phyloP scores from a whole-genome alignment of 2,329 filamentous ascomycete species.

The Phaeosphaeriaceae sp. region DNA sequence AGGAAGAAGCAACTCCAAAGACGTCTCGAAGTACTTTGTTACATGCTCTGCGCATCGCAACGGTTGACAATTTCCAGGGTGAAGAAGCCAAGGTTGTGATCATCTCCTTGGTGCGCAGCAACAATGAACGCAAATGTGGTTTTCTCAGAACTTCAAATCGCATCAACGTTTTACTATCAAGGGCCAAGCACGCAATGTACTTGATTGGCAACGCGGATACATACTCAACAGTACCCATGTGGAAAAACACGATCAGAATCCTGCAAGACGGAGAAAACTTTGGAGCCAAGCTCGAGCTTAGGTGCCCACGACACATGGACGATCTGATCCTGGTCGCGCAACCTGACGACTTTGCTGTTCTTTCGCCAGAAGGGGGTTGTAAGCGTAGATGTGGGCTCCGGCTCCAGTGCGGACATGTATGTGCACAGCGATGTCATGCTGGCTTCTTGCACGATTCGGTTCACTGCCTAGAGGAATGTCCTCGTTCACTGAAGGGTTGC shows the following conservation, averaged over 20 bases:
- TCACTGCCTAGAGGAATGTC: conserved; percentile 33
- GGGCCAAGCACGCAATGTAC: conserved; percentile 73
- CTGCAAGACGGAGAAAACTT: conserved; percentile 43
- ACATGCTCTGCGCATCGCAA: conserved; percentile 57
- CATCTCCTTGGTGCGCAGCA: conserved; percentile 74
- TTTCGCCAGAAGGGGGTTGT: conserved; percentile 44
- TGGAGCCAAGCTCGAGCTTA: conserved; percentile 22
- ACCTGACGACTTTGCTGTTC: conserved; percentile 36
- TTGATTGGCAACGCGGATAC: conserved; percentile 71
- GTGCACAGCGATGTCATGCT: conserved; percentile 39
- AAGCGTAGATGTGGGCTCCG: conserved; percentile 22
- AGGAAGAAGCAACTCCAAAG: conserved; percentile 22
- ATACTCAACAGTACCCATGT: conserved; percentile 65
- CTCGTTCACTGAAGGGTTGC: conserved; percentile 30
- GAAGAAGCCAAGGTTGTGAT: conserved; percentile 76
- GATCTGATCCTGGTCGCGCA: conserved; percentile 28
- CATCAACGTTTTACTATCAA: conserved; percentile 71
- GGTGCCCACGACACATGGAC: conserved; percentile 37
- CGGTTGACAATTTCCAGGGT: conserved; percentile 78
- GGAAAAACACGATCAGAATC: conserved; percentile 63
- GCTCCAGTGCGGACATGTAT: conserved; percentile 40
- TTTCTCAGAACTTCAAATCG: conserved; percentile 72
- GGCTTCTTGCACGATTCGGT: conserved; percentile 35
- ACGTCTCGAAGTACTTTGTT: neutral
- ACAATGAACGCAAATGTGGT: conserved; percentile 62